Percentiles rank a stretch among this genome's conserved stretches.
Evolutionary conservation across 164 flowering plant species (phyloP).

Genomic region (Sextonia rubra): DNA sequence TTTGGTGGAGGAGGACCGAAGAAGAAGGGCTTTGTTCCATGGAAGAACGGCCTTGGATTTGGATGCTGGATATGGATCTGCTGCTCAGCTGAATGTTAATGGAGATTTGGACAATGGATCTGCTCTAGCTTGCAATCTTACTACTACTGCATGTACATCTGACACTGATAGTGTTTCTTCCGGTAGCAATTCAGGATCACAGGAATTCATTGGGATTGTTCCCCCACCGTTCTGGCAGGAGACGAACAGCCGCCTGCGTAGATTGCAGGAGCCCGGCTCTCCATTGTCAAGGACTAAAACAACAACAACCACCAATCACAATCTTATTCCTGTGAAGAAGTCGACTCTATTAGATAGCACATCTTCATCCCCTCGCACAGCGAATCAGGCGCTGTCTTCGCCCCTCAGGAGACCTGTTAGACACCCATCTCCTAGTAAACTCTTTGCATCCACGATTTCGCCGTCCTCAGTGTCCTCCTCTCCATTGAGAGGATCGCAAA

Average conservation of each 20-base stretch:
- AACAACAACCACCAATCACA: conserved; percentile 21
- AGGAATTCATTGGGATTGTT: conserved; percentile 27
- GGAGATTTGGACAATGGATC: conserved; percentile 15
- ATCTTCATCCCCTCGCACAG: conserved; percentile 37
- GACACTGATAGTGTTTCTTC: conserved; percentile 96
- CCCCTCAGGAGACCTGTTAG: conserved; percentile 51
- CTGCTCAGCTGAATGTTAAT: background rate
- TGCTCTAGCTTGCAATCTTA: conserved; percentile 49
- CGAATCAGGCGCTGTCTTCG: conserved; percentile 39
- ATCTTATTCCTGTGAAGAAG: conserved; percentile 41
- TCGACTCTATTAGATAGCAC: conserved; percentile 40
- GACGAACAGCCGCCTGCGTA: conserved; percentile 69
- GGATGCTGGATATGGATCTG: conserved; percentile 23
- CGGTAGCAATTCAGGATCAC: conserved; percentile 76
- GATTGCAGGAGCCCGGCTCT: conserved; percentile 73
- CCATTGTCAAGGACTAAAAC: conserved; percentile 38
- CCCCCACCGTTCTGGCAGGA: conserved; percentile 76
- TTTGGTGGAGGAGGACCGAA: conserved; percentile 27
- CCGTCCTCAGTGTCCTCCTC: conserved; percentile 22
- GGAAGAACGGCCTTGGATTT: conserved; percentile 28
- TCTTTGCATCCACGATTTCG: conserved; percentile 1
- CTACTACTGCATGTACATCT: conserved; percentile 35
- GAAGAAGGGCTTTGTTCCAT: conserved; percentile 52
- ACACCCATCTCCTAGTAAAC: conserved; percentile 67
- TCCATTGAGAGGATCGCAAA: conserved; percentile 50